Evolutionary conservation across 2,329 filamentous ascomycete genomes (phyloP), one percentile per base, ranked within the genome.

Genomic region (Ceratocystis harringtonii): DNA sequence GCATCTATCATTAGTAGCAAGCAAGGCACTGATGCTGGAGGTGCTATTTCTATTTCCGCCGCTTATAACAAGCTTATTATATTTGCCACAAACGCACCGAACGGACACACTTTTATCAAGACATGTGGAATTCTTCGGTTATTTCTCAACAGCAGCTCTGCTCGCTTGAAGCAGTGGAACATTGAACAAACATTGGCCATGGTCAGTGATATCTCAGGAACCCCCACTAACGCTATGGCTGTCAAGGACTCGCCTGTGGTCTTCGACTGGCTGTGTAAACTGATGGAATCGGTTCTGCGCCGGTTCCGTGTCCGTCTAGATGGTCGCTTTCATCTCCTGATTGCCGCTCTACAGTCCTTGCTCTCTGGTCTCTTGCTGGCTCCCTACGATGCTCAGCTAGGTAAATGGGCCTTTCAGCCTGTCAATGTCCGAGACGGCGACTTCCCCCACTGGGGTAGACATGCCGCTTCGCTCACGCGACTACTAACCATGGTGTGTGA

Each of bases 251-350:
- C 74, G 0, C 71, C 75, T 5, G 72, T 75, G 5, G 72, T 76
- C 0, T 84, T 78, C 70, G 71, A 75, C 1, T 74, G 74, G 70
- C 73, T 82, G 17, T 84, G 79, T 74, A 78, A 77, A 64, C 75
- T 87, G 7, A 74, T 83, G 22, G 81, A 83, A 65, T 74, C 77
- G 25, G 74, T 86, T 45, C 80, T 87, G 71, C 80, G 79, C 70
- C 81, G 82, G 61, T 82, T 86, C 72, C 77, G 84, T 3, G 76
- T 83, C 55, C 82, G 84, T 8, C 75, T 87, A 1, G 80, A 85
- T 69, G 83, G 83, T 1, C 84, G 84, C 68, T 83, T 84, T 69
- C 84, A 85, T 70, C 74, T 86, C 57, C 75, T 86, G 4, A 73
- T 84, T 60, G 73, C 78, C 44, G 74, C 78, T 1, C 74, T 87